Evolutionary conservation across 495 filamentous ascomycete genomes (phyloP).

Genomic region (Lasiosphaeria hispida): DNA sequence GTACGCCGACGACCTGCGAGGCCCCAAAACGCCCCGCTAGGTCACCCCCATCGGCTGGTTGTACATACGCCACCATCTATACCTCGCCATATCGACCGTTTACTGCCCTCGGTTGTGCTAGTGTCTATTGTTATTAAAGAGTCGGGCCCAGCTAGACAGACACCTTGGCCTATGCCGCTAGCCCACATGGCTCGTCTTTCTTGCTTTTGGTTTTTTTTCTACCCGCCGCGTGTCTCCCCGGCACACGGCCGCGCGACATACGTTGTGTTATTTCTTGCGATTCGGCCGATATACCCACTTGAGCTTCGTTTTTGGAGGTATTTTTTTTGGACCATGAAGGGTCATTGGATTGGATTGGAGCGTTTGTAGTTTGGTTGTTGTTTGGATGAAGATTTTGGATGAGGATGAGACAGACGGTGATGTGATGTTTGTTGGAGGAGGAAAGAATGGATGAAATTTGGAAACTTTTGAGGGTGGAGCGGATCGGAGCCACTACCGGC

Average conservation of each 20-base stretch:
- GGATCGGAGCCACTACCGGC: neutral
- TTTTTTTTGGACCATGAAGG: neutral
- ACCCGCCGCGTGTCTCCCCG: neutral
- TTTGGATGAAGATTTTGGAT: neutral
- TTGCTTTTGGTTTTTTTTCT: slow-evolving; percentile 7
- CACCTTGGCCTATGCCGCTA: neutral
- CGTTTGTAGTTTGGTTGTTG: neutral
- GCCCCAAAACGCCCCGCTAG: neutral
- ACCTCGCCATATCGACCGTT: slow-evolving; percentile 13
- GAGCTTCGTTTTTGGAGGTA: slow-evolving; percentile 10
- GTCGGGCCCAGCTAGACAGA: neutral
- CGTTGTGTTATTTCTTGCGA: slow-evolving; percentile 8
- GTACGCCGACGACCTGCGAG: neutral
- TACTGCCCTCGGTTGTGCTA: slow-evolving; percentile 14
- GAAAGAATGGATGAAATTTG: neutral
- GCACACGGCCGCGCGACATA: neutral
- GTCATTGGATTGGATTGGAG: neutral
- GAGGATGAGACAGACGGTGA: neutral
- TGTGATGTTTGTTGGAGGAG: neutral
- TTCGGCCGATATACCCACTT: slow-evolving; percentile 27
- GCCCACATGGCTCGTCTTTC: neutral
- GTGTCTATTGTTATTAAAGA: slow-evolving; percentile 24
- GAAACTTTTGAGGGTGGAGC: neutral
- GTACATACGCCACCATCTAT: slow-evolving; percentile 8
- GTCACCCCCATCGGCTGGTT: neutral